Conservation (phyloP, 345 rosid species). For the Acer yangbiense region DNA sequence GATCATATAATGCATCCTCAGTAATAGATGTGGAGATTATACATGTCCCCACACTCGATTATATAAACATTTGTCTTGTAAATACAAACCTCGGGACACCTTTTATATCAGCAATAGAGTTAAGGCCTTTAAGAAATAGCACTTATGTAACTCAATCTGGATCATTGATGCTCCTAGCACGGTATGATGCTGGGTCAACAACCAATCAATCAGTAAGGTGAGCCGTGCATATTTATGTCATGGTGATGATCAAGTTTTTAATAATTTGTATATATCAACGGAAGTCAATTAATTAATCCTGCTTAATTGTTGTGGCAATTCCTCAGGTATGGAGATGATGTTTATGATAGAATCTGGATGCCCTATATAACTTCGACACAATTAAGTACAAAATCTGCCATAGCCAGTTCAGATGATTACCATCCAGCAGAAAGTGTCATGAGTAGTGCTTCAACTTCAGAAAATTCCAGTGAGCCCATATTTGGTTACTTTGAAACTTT, state of each 20-base stretch:
- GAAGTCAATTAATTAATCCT: not conserved
- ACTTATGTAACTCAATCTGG: no score
- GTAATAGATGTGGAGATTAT: not conserved
- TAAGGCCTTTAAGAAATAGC: conserved; percentile 37
- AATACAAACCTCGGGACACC: conserved; percentile 42
- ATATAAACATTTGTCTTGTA: conserved; percentile 33
- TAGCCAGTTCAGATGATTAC: conserved; percentile 35
- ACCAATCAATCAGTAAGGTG: no score
- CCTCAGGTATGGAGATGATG: conserved; percentile 22
- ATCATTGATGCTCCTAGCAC: no score
- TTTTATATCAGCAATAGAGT: conserved; percentile 49
- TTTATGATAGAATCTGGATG: conserved; percentile 16
- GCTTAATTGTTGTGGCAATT: not conserved
- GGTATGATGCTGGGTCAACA: no score
- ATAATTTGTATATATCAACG: not conserved
- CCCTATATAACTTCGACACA: not conserved
- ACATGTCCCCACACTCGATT: not conserved
- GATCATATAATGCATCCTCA: not conserved
- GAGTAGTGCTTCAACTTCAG: not conserved
- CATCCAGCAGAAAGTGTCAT: not conserved
- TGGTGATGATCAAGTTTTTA: no score
- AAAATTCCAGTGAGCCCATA: not conserved
- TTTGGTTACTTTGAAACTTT: not conserved
- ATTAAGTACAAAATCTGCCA: not conserved
- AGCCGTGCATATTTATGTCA: no score